phyloP scores from a whole-genome alignment of 371 early-diverging fungal genomes.

The Zychaea mexicana region DNA sequence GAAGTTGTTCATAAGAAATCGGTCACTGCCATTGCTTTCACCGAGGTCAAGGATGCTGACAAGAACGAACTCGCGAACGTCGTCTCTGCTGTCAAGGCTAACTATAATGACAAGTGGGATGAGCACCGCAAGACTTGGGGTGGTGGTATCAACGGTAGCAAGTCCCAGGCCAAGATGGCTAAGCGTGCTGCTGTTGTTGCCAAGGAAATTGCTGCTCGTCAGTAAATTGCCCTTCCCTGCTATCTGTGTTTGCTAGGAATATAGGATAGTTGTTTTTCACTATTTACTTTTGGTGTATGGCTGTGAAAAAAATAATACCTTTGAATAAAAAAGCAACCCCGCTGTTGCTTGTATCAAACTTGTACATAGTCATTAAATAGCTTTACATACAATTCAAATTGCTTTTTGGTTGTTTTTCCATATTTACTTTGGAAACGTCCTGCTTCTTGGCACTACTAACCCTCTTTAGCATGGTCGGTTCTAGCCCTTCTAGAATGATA shows the following conservation, averaged over 20 bases:
- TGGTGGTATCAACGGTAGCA: conserved; percentile 95
- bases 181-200: conserved; percentile 80
- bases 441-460: too few species aligned
- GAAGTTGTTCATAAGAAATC: conserved; percentile 99
- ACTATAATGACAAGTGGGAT: conserved; percentile 93
- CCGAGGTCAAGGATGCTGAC: conserved; percentile 96
- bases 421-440: too few species aligned
- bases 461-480: too few species aligned
- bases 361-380: conserved; percentile 6
- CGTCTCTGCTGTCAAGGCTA: conserved; percentile 90
- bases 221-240: too few species aligned
- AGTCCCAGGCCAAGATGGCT: conserved; percentile 82
- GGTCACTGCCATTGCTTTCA: conserved; percentile 95
- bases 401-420: too few species aligned
- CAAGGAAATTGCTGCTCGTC: conserved; percentile 63
- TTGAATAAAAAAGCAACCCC: conserved; percentile 1
- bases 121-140: conserved; percentile 93
- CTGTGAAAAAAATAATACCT: too few species aligned
- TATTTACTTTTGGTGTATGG: too few species aligned
- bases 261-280: neutral
- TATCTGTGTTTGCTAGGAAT: too few species aligned
- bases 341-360: conserved; percentile 3
- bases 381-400: too few species aligned
- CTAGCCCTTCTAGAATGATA: too few species aligned
- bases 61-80: conserved; percentile 88